Percentiles rank a stretch among this genome's conserved stretches.
These are phyloP conservation scores for Gnaphalium uliginosum DNA, from an alignment of 129 eudicot species.

Conservation along the genomic window DNA sequence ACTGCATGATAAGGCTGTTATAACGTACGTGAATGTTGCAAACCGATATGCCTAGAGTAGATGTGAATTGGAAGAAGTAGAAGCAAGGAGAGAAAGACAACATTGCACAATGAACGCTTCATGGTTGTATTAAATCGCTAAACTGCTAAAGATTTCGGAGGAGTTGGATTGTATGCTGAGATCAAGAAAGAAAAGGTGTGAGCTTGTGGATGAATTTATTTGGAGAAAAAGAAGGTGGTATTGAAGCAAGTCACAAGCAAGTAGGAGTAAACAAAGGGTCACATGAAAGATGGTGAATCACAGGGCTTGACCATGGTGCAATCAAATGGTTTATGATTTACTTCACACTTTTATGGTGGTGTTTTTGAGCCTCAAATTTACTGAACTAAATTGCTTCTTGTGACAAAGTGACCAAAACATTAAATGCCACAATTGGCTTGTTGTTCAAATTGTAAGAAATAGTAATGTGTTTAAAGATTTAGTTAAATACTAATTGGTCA, in stretches of 20 bases:
- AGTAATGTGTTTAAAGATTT: constrained; percentile 36
- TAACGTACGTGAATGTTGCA: constrained; percentile 47
- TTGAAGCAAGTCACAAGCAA: constrained; percentile 95
- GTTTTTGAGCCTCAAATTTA: constrained; percentile 25
- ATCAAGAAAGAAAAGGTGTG: constrained; percentile 8
- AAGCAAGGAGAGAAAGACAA: constrained; percentile 36
- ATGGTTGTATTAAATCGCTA: constrained; percentile 12
- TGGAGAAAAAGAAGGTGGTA: constrained; percentile 38
- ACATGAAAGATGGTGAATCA: constrained; percentile 65
- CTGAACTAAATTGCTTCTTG: constrained; percentile 35
- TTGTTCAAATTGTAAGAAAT: neutral
- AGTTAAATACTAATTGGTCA: constrained; percentile 10
- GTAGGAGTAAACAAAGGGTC: constrained; percentile 45
- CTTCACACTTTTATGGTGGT: constrained; percentile 48
- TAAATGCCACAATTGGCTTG: constrained; percentile 16
- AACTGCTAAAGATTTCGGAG: neutral
- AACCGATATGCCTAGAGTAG: constrained; percentile 52
- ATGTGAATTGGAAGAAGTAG: constrained; percentile 47
- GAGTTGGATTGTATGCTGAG: constrained; percentile 22
- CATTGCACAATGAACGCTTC: constrained; percentile 31
- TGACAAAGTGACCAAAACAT: constrained; percentile 35
- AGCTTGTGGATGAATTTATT: constrained; percentile 18
- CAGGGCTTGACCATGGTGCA: constrained; percentile 46
- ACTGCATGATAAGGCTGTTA: neutral
- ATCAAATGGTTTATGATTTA: constrained; percentile 22